Percentiles rank a stretch among this genome's conserved stretches.
These are phyloP conservation scores for Trapa bicornis DNA, from an alignment of 345 rosid genomes.

Conservation along the genomic window DNA sequence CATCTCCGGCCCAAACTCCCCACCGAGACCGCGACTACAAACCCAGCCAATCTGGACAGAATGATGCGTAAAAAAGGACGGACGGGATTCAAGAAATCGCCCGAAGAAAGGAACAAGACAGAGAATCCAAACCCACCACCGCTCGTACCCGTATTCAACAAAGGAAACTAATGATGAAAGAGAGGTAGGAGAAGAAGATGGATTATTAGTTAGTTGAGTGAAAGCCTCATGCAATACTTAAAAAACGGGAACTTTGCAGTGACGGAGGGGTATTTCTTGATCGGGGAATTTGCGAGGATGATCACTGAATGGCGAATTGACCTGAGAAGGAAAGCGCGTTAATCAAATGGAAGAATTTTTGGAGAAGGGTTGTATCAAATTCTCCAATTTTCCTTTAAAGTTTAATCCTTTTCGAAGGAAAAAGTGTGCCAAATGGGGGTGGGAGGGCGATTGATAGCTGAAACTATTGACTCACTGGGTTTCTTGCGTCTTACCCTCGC, in stretches of 20 bases:
- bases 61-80: background rate
- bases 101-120: background rate
- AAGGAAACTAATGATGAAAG: background rate
- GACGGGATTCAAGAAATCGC: background rate
- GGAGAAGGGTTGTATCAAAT: slow-evolving; percentile 4
- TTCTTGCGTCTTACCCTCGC: background rate
- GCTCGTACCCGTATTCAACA: background rate
- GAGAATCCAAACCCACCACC: background rate
- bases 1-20: slow-evolving; percentile 25
- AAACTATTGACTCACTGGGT: background rate
- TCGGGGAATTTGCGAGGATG: background rate
- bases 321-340: slow-evolving; percentile 3
- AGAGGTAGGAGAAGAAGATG: background rate
- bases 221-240: background rate
- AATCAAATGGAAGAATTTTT: slow-evolving; percentile 12
- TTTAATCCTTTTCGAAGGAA: background rate
- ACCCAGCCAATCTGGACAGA: background rate
- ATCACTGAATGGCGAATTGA: background rate
- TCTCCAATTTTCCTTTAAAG: background rate
- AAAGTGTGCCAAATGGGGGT: background rate
- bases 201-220: background rate
- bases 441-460: slow-evolving; percentile 2
- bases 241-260: background rate
- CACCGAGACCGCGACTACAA: background rate
- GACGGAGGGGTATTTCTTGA: background rate